Percentiles rank a stretch among this genome's conserved stretches.
Conservation (phyloP, 495 filamentous ascomycete species). For the Letharia columbiana region DNA sequence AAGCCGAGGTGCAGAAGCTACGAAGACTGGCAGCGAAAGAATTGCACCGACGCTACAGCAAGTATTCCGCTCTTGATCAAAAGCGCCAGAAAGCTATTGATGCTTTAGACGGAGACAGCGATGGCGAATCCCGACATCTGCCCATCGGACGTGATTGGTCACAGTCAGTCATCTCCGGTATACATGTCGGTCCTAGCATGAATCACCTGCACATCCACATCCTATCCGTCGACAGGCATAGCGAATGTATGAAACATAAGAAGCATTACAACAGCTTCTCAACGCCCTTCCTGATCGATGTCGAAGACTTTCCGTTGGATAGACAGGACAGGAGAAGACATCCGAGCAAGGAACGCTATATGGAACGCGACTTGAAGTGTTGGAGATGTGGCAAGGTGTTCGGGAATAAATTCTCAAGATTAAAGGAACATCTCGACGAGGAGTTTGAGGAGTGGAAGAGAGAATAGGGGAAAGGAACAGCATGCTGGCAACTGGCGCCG, state of each 20-base stretch:
- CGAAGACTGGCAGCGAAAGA: constrained; percentile 62
- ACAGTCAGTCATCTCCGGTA: constrained; percentile 63
- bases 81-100: constrained; percentile 50
- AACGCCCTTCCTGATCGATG: constrained; percentile 72
- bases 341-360: constrained; percentile 45
- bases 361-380: constrained; percentile 59
- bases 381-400: constrained; percentile 80
- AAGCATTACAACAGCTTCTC: constrained; percentile 93
- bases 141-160: constrained; percentile 72
- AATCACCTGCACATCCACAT: constrained; percentile 88
- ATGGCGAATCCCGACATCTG: constrained; percentile 34
- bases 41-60: constrained; percentile 60
- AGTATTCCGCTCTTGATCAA: constrained; percentile 51
- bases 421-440: constrained; percentile 71
- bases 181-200: constrained; percentile 88
- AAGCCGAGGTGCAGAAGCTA: constrained; percentile 50
- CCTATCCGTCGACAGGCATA: constrained; percentile 62
- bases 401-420: constrained; percentile 55
- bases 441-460: constrained; percentile 80
- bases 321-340: constrained; percentile 51
- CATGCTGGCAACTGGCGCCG: neutral
- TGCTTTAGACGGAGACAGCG: constrained; percentile 36
- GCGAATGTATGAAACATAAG: constrained; percentile 59
- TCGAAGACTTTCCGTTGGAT: constrained; percentile 74
- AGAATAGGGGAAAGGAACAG: constrained; percentile 36